Evolutionary conservation across 768 basidiomycete genomes (phyloP).

Genomic region (Phaeotremella skinneri): DNA sequence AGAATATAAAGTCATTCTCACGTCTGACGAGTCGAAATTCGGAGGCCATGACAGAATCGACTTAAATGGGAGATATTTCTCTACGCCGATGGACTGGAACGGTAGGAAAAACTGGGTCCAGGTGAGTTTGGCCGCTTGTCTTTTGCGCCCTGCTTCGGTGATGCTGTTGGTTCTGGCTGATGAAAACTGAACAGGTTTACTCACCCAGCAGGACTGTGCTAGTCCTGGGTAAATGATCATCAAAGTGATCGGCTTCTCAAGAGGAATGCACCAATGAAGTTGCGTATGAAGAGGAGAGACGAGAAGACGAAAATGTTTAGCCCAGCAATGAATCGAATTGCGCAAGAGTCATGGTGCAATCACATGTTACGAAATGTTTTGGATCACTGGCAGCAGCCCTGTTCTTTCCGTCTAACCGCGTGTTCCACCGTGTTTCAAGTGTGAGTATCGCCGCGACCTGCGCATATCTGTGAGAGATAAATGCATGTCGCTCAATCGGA

Average conservation of each 20-base stretch:
- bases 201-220: conserved; percentile 42
- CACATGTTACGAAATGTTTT: too few relatives aligned
- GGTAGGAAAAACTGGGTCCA: conserved; percentile 85
- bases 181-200: conserved; percentile 46
- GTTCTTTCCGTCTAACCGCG: too few relatives aligned
- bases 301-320: too few relatives aligned
- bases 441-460: too few relatives aligned
- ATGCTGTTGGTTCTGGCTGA: background rate
- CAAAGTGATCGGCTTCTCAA: background rate
- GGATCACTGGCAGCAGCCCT: too few relatives aligned
- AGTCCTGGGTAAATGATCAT: conserved; percentile 38
- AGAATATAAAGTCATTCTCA: conserved; percentile 76
- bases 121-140: conserved; percentile 56
- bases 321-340: too few relatives aligned
- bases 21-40: conserved; percentile 79
- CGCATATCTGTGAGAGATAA: too few relatives aligned
- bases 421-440: too few relatives aligned
- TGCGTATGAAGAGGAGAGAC: too few relatives aligned
- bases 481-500: too few relatives aligned
- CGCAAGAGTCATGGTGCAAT: too few relatives aligned
- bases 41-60: conserved; percentile 84
- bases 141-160: too few relatives aligned
- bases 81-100: conserved; percentile 87
- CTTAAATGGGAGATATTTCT: conserved; percentile 65
- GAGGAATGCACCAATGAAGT: background rate